These are phyloP conservation scores for Spergularia bocconei DNA, from an alignment of 148 eudicot genomes.

Conservation along the genomic window DNA sequence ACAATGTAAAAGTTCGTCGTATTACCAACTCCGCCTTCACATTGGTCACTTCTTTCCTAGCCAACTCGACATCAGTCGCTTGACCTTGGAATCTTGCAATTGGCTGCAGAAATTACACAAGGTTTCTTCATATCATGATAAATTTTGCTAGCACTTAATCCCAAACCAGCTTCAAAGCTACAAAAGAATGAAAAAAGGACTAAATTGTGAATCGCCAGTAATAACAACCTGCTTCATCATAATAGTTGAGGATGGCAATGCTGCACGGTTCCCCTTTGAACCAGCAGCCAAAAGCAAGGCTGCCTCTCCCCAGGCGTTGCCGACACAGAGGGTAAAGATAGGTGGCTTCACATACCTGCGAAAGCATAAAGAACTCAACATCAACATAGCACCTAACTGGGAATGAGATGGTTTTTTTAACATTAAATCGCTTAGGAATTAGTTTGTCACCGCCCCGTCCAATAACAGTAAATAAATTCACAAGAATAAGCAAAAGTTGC, in stretches of 20 bases:
- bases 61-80: constrained; percentile 71
- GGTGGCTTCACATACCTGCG: constrained; percentile 76
- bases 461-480: background rate
- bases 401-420: too few species aligned
- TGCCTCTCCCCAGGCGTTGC: constrained; percentile 99
- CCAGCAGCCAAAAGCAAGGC: constrained; percentile 96
- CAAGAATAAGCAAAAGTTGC: background rate
- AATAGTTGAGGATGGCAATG: constrained; percentile 90
- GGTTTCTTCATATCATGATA: constrained; percentile 8
- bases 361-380: constrained; percentile 13
- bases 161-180: background rate
- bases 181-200: constrained; percentile 2
- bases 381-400: background rate
- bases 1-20: constrained; percentile 6
- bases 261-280: constrained; percentile 87
- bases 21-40: constrained; percentile 82
- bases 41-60: constrained; percentile 64
- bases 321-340: constrained; percentile 81
- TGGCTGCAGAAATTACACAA: constrained; percentile 59
- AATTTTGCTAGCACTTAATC: constrained; percentile 15
- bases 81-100: constrained; percentile 87
- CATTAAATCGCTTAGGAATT: background rate
- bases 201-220: background rate
- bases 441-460: background rate
- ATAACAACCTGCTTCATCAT: constrained; percentile 78